Percentiles rank a stretch among this genome's conserved stretches.
phyloP scores from a whole-genome alignment of 2,329 filamentous ascomycete genomes.

The Botrytis cinerea region DNA sequence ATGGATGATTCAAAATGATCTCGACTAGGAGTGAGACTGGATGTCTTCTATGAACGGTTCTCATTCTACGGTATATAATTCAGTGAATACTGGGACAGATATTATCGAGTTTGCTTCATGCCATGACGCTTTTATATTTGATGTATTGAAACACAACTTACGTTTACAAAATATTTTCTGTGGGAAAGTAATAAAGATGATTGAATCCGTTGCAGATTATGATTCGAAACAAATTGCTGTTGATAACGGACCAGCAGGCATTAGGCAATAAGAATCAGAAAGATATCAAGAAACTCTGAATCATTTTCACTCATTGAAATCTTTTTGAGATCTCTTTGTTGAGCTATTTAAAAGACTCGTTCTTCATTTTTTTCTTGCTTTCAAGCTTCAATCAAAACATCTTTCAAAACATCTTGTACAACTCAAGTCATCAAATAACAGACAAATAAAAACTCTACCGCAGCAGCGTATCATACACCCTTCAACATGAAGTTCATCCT shows the following conservation, averaged over 20 bases:
- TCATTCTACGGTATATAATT: not conserved
- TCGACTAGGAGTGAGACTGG: not conserved
- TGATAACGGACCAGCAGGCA: not conserved
- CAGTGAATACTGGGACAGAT: not conserved
- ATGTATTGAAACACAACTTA: not conserved
- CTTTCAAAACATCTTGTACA: not conserved
- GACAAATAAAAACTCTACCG: not conserved
- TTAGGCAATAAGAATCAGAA: not conserved
- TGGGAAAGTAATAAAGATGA: not conserved
- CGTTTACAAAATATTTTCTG: not conserved
- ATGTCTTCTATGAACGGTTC: not conserved
- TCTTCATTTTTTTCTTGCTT: not conserved
- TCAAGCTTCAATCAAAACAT: not conserved
- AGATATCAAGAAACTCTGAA: not conserved
- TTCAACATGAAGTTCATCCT: slow-evolving; percentile 1
- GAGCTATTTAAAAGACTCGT: not conserved
- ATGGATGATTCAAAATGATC: not conserved
- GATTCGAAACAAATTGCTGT: not conserved
- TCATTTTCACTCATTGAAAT: not conserved
- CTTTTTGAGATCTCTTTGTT: not conserved
- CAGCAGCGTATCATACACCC: not conserved
- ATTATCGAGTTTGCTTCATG: not conserved
- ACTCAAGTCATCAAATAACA: not conserved
- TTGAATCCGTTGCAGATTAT: not conserved
- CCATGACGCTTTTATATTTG: not conserved